Percentiles rank a stretch among this genome's conserved stretches.
phyloP scores from a whole-genome alignment of 371 early-diverging fungal genomes.

The Encephalitozoon romaleae region DNA sequence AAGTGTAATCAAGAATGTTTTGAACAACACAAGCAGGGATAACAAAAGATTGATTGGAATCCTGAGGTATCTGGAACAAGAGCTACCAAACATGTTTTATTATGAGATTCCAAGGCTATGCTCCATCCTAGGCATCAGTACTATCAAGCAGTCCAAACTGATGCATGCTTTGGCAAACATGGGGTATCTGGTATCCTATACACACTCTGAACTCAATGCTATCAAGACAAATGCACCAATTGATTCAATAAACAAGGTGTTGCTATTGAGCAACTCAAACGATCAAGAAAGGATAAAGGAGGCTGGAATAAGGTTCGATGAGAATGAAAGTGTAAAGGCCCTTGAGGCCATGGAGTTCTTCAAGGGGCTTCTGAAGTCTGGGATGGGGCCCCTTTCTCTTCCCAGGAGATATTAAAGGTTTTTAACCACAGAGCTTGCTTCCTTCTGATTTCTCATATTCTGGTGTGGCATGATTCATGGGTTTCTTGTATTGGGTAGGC shows the following conservation, averaged over 20 bases:
- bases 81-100: constrained; percentile 62
- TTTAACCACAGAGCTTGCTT: background rate
- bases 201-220: constrained; percentile 73
- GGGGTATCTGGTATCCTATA: constrained; percentile 76
- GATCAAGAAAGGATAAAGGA: background rate
- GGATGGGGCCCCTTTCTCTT: constrained; percentile 29
- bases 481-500: background rate
- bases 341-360: constrained; percentile 18
- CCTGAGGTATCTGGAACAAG: constrained; percentile 72
- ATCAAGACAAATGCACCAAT: constrained; percentile 90
- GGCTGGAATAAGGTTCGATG: constrained; percentile 18
- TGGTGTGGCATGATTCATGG: background rate
- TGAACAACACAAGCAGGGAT: constrained; percentile 61
- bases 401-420: constrained; percentile 12
- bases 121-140: constrained; percentile 23
- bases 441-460: background rate
- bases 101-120: constrained; percentile 48
- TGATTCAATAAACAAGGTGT: constrained; percentile 77
- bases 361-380: constrained; percentile 36
- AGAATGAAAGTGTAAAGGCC: background rate
- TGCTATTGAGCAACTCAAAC: constrained; percentile 53
- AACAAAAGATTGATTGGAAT: constrained; percentile 83
- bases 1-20: constrained; percentile 66
- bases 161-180: constrained; percentile 77
- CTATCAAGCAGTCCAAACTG: constrained; percentile 47